Percentiles rank a stretch among this genome's conserved stretches.
Evolutionary conservation across 495 filamentous ascomycete genomes (phyloP).

Genomic region (Neurospora tetrasperma): DNA sequence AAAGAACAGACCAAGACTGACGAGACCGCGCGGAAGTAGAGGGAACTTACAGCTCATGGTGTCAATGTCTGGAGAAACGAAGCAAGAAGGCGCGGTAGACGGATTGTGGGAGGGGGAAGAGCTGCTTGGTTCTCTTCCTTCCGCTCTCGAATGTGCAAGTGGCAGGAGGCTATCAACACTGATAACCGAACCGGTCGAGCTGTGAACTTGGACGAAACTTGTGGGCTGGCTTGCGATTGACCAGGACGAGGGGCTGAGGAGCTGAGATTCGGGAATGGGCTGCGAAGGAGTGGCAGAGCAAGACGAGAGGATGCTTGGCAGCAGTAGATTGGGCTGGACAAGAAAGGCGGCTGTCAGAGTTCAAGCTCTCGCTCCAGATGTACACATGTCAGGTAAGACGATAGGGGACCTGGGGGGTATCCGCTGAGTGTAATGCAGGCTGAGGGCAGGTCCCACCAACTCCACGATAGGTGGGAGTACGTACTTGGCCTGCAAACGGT

Average conservation of each 20-base stretch:
- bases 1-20: conserved; percentile 16
- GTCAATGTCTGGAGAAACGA: conserved; percentile 13
- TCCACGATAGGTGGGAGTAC: background rate
- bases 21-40: conserved; percentile 14
- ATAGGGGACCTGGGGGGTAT: background rate
- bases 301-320: conserved; percentile 13
- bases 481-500: background rate
- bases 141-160: conserved; percentile 3
- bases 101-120: background rate
- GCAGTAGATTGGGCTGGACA: conserved; percentile 19
- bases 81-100: conserved; percentile 1
- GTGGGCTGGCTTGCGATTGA: background rate
- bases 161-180: conserved; percentile 1
- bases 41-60: conserved; percentile 31
- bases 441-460: background rate
- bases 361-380: background rate
- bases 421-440: background rate
- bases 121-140: conserved; percentile 3
- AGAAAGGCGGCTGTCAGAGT: conserved; percentile 1
- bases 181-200: background rate
- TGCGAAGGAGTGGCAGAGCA: conserved; percentile 10
- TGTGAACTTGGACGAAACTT: background rate
- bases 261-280: conserved; percentile 14
- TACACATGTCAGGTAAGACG: background rate
- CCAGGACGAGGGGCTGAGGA: conserved; percentile 15